These are phyloP conservation scores for Leccinum variicolor DNA, from an alignment of 768 basidiomycete genomes.

Conservation along the genomic window DNA sequence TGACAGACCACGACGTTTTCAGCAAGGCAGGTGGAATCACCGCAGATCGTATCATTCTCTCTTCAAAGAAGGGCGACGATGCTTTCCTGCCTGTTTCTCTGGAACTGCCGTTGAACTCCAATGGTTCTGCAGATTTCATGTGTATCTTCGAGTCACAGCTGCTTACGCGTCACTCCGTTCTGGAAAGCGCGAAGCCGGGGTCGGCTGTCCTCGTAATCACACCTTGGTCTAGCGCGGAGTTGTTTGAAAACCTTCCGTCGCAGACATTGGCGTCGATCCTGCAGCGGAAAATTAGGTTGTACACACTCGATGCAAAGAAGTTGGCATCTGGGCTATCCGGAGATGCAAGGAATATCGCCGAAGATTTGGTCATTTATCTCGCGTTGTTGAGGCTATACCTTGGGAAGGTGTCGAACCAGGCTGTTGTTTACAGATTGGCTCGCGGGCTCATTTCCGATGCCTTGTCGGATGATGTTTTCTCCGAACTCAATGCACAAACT, in stretches of 20 bases:
- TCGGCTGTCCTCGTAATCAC: conserved; percentile 74
- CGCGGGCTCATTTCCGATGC: conserved; percentile 42
- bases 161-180: conserved; percentile 71
- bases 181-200: conserved; percentile 61
- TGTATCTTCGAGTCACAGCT: conserved; percentile 74
- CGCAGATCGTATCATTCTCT: conserved; percentile 65
- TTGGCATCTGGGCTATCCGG: conserved; percentile 38
- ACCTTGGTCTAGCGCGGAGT: conserved; percentile 72
- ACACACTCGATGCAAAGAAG: conserved; percentile 54
- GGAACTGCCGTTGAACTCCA: conserved; percentile 53
- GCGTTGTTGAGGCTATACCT: conserved; percentile 86
- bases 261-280: conserved; percentile 40
- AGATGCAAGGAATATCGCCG: conserved; percentile 40
- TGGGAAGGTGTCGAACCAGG: conserved; percentile 56
- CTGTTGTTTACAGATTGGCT: conserved; percentile 50
- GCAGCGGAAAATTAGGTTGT: conserved; percentile 54
- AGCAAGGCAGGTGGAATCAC: conserved; percentile 70
- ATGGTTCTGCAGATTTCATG: conserved; percentile 61
- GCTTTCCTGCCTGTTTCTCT: conserved; percentile 51
- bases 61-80: conserved; percentile 37
- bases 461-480: conserved; percentile 39
- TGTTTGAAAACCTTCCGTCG: conserved; percentile 61
- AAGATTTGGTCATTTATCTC: conserved; percentile 64
- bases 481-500: conserved; percentile 53
- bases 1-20: conserved; percentile 72